Base-by-base conservation (phyloP, 1,284 basidiomycete genomes). In the Apiotrichum gracile region DNA sequence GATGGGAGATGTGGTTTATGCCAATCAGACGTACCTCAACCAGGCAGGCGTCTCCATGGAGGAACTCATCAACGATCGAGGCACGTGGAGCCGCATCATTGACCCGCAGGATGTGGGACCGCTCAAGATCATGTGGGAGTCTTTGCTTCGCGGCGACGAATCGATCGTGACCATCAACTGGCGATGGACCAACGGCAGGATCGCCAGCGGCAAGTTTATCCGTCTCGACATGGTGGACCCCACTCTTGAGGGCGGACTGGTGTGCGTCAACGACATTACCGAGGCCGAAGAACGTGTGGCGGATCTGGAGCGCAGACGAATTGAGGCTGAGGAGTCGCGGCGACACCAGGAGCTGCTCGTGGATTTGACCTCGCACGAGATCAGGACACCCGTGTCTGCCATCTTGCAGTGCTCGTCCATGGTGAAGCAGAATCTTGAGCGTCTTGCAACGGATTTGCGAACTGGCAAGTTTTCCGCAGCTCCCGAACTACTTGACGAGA, bases 241-340 rank as follows among this genome's bases (percentile, higher is more conserved):
- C 14, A 46, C 54, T 6, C 57, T 69, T 57, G 37, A 54, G 0
- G 72, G 72, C 8, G 51, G 70, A 16, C 38, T 75, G 1, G 70
- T 66, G 2, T 73, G 70, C 47, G 48, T 71, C 1, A 64, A 59
- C 16, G 73, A 73, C 45, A 63, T 71, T 13, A 65, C 68, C 0
- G 56, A 70, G 38, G 67, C 72, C 48, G 70, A 70, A 57, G 61
- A 67, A 44, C 55, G 64, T 22, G 44, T 75, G 24, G 37, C 57
- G 7, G 70, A 71, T 35, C 69, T 67, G 12, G 66, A 75, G 53
- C 52, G 65, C 21, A 51, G 71, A 19, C 49, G 68, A 25, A 47
- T 63, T 10, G 66, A 70, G 49, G 72, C 73, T 1, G 72, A 73
- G 44, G 71, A 69, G 41, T 52, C 47, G 29, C 46, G 49, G 47